phyloP scores from a whole-genome alignment of 495 filamentous ascomycete genomes.

The Neurospora sp. region DNA sequence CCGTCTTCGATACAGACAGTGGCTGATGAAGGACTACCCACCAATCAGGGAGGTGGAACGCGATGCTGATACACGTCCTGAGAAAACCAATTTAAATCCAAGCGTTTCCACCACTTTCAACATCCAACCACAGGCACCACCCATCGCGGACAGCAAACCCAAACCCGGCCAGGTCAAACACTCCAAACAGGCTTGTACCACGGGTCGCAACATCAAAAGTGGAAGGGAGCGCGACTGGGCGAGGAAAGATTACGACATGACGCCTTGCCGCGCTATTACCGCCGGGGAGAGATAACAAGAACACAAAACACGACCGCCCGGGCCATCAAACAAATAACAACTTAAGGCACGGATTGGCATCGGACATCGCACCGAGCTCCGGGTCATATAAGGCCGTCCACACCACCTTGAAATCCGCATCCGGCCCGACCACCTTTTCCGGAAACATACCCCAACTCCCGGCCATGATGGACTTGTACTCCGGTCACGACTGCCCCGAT shows the following conservation, averaged over 20 bases:
- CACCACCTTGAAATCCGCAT: not conserved
- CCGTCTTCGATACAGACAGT: not conserved
- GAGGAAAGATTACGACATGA: not conserved
- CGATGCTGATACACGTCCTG: slow-evolving; percentile 23
- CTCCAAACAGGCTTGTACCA: not conserved
- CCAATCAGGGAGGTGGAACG: slow-evolving; percentile 24
- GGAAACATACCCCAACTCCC: not conserved
- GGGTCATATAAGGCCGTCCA: not conserved
- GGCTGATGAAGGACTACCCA: slow-evolving; percentile 6
- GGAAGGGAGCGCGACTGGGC: not conserved
- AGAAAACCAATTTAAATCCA: slow-evolving; percentile 21
- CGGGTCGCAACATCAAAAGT: not conserved
- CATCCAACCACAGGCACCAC: not conserved
- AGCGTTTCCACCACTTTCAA: slow-evolving; percentile 8
- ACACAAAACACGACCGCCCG: not conserved
- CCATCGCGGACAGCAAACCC: not conserved
- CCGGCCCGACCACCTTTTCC: not conserved
- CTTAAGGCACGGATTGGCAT: not conserved
- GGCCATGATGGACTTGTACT: not conserved
- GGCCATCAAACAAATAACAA: not conserved
- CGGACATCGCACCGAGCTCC: not conserved
- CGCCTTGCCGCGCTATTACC: not conserved
- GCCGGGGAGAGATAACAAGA: not conserved
- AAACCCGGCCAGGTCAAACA: not conserved
- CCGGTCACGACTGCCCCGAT: not conserved